Base-by-base conservation (phyloP, 1,284 basidiomycete species). In the Agaricales sp. region DNA sequence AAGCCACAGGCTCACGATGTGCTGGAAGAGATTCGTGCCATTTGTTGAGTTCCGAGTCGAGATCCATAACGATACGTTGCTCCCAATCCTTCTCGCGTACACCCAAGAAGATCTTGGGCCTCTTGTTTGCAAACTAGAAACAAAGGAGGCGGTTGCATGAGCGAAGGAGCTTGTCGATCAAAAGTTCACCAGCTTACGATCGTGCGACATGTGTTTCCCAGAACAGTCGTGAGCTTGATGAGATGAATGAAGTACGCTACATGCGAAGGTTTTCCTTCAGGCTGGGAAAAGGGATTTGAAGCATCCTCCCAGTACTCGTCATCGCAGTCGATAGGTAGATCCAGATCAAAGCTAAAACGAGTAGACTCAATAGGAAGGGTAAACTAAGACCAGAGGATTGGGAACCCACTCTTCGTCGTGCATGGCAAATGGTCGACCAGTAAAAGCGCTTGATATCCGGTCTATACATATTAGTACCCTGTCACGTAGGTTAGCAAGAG, bases 361-460 rank as follows among this genome's bases (percentile, higher is more conserved):
- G 39, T n/a, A n/a, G n/a, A n/a, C n/a, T 41, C 13, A 41, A 16
- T n/a, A 11, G 13, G 4, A 41, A 16, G 4, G 6, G 4, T n/a
- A 41, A 8, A 16, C 19, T 18, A 16, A 11, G 13, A 18, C 8
- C 13, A 41, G n/a, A 16, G 6, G 6, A 8, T 8, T 18, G 39
- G 39, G 16, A 16, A 20, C 70, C 50, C 51, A 75, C 74, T 82
- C 80, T 55, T 80, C 77, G 53, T 82, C 78, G 45, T 77, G 74
- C n/a, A 82, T 68, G 2, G 74, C 72, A 47, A 77, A 71, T 1
- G 79, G 78, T 22, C 80, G 65, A 2, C 80, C 81, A 18, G 82
- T 68, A 2, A 68, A 68, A 1, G 73, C 67, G 53, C 74, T 75
- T 43, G 69, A 67, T 20, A 67, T 56, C 18, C 77, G 62, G 51